Percentiles rank a stretch among this genome's conserved stretches.
Evolutionary conservation across 352 stramenopile species (phyloP).

Genomic region (Phytophthora tentaculata): DNA sequence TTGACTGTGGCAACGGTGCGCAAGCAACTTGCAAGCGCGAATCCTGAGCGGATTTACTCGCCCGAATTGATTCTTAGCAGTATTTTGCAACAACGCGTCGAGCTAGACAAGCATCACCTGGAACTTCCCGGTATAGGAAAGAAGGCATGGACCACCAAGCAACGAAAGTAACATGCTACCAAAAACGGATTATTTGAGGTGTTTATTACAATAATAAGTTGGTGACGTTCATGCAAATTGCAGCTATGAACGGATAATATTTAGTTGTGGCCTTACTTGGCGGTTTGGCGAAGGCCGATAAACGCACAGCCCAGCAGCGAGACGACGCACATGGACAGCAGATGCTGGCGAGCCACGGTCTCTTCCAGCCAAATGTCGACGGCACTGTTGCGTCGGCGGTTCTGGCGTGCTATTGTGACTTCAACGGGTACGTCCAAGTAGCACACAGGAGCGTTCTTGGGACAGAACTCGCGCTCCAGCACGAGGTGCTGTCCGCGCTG

Average conservation of each 20-base stretch:
- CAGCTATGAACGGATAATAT: constrained; percentile 32
- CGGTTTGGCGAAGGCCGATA: constrained; percentile 41
- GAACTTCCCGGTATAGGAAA: constrained; percentile 24
- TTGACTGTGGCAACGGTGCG: constrained; percentile 40
- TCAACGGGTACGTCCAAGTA: constrained; percentile 49
- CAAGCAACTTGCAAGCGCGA: constrained; percentile 40
- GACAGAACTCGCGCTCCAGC: constrained; percentile 53
- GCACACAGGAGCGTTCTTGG: constrained; percentile 46
- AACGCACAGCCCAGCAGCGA: constrained; percentile 55
- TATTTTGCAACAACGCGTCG: constrained; percentile 50
- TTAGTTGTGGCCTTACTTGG: constrained; percentile 36
- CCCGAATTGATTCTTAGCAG: constrained; percentile 54
- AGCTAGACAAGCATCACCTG: constrained; percentile 43
- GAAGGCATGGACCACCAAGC: constrained; percentile 32
- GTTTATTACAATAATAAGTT: constrained; percentile 29
- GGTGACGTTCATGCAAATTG: constrained; percentile 15
- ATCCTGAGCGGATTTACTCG: constrained; percentile 44
- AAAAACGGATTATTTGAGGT: constrained; percentile 7
- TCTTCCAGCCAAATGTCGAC: constrained; percentile 49
- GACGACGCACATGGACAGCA: constrained; percentile 65
- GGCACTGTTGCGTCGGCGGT: constrained; percentile 34
- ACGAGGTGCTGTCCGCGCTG: constrained; percentile 60
- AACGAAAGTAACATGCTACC: constrained; percentile 33
- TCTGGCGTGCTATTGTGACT: constrained; percentile 27
- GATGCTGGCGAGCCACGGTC: constrained; percentile 46